Evolutionary conservation across 2,329 filamentous ascomycete species (phyloP).

Genomic region (Orbilia oligospora): DNA sequence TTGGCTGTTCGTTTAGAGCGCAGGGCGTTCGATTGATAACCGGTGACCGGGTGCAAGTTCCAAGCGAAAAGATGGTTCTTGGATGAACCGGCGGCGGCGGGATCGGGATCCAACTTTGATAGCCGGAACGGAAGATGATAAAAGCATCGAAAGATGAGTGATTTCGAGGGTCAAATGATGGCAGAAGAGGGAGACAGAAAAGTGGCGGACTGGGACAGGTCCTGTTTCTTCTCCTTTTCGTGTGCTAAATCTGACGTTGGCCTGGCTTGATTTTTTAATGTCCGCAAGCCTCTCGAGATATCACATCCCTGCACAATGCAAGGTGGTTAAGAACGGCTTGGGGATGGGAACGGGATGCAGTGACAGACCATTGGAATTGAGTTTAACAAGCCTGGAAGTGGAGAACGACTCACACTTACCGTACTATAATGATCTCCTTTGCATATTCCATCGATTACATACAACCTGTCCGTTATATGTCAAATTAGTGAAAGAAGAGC

Average conservation of each 20-base stretch:
- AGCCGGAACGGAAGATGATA: slow-evolving; percentile 7
- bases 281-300: slow-evolving; percentile 57
- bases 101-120: slow-evolving; percentile 42
- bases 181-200: slow-evolving; percentile 20
- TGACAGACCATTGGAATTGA: slow-evolving; percentile 46
- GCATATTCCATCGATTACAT: slow-evolving; percentile 31
- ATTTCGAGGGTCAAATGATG: slow-evolving; percentile 26
- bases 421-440: slow-evolving; percentile 36
- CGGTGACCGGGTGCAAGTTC: slow-evolving; percentile 42
- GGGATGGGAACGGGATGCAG: slow-evolving; percentile 29
- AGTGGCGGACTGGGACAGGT: slow-evolving; percentile 15
- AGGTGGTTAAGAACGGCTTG: slow-evolving; percentile 49
- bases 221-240: slow-evolving; percentile 46
- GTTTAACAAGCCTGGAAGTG: slow-evolving; percentile 39
- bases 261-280: slow-evolving; percentile 56
- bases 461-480: slow-evolving; percentile 21
- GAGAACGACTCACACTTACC: slow-evolving; percentile 35
- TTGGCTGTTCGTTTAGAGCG: slow-evolving; percentile 52
- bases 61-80: slow-evolving; percentile 38
- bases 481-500: not conserved
- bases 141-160: slow-evolving; percentile 19
- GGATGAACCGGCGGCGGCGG: slow-evolving; percentile 36
- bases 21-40: slow-evolving; percentile 36
- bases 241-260: slow-evolving; percentile 52
- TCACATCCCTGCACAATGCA: slow-evolving; percentile 37